phyloP scores from a whole-genome alignment of 805 yeast genomes.

The Starmerella sp. region DNA sequence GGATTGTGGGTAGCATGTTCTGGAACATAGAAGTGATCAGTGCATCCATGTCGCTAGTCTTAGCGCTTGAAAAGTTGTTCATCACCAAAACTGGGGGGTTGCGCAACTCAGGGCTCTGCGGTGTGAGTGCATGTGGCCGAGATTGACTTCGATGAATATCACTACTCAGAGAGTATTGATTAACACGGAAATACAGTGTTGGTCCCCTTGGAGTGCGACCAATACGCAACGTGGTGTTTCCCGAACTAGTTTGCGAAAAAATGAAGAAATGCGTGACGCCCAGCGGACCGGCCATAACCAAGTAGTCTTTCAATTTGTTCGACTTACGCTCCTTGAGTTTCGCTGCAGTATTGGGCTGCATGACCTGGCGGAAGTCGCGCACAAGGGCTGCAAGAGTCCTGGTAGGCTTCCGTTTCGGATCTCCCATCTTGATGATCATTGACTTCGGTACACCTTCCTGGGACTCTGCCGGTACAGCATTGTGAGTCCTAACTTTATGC shows the following conservation, averaged over 20 bases:
- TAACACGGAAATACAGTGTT: constrained; percentile 69
- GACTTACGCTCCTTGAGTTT: constrained; percentile 74
- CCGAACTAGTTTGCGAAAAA: constrained; percentile 64
- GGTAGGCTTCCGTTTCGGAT: constrained; percentile 49
- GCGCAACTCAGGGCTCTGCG: constrained; percentile 40
- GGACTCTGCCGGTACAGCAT: constrained; percentile 31
- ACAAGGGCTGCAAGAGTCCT: constrained; percentile 77
- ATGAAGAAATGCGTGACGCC: constrained; percentile 83
- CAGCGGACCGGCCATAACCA: constrained; percentile 98
- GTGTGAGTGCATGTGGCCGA: constrained; percentile 59
- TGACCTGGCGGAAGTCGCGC: constrained; percentile 70
- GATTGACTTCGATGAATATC: constrained; percentile 63
- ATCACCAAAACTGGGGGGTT: constrained; percentile 84
- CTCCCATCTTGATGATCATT: constrained; percentile 85
- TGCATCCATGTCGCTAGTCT: constrained; percentile 61
- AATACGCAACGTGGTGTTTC: constrained; percentile 70
- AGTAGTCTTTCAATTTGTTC: constrained; percentile 78
- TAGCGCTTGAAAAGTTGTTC: constrained; percentile 71
- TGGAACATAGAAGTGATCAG: constrained; percentile 82
- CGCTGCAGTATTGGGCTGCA: constrained; percentile 96
- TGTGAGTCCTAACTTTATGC: constrained; percentile 82
- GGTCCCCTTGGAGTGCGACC: constrained; percentile 93
- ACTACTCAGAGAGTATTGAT: constrained; percentile 65
- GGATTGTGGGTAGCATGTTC: constrained; percentile 89
- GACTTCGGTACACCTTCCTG: constrained; percentile 80